Conservation (phyloP, 2,329 filamentous ascomycete species). For the Aspergillus sergii region DNA sequence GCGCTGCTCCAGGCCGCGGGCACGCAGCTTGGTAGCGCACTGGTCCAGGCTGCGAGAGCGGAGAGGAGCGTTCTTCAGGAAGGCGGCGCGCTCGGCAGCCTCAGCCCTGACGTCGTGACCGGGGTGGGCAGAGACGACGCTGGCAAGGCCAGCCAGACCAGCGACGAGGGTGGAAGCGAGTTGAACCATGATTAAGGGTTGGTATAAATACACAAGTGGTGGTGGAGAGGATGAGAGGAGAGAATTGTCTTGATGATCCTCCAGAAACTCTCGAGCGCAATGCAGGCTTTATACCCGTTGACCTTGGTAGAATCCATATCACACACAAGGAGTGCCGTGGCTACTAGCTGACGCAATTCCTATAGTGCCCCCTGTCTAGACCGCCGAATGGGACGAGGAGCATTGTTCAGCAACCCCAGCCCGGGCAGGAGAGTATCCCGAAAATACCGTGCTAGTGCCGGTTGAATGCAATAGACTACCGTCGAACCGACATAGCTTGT, state of each 20-base stretch:
- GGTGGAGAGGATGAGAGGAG: background rate
- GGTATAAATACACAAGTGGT: background rate
- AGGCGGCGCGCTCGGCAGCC: conserved; percentile 53
- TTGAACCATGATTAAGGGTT: conserved; percentile 16
- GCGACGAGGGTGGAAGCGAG: conserved; percentile 23
- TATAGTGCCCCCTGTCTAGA: background rate
- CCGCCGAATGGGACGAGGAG: background rate
- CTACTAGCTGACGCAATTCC: background rate
- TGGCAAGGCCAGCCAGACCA: conserved; percentile 28
- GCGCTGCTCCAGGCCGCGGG: conserved; percentile 49
- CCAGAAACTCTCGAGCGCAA: background rate
- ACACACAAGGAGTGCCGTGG: background rate
- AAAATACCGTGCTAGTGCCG: background rate
- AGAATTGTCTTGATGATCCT: background rate
- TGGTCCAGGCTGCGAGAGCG: conserved; percentile 47
- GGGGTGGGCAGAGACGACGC: conserved; percentile 46
- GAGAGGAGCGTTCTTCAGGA: conserved; percentile 44
- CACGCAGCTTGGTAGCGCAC: conserved; percentile 51
- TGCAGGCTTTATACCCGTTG: background rate
- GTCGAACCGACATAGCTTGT: background rate
- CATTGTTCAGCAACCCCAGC: conserved; percentile 3
- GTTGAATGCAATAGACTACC: conserved; percentile 1
- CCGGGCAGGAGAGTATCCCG: background rate
- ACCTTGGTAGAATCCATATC: background rate
- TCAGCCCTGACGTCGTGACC: conserved; percentile 55